These are phyloP conservation scores for Epichloe hybrida DNA, from an alignment of 2,329 filamentous ascomycete species.

Conservation along the genomic window DNA sequence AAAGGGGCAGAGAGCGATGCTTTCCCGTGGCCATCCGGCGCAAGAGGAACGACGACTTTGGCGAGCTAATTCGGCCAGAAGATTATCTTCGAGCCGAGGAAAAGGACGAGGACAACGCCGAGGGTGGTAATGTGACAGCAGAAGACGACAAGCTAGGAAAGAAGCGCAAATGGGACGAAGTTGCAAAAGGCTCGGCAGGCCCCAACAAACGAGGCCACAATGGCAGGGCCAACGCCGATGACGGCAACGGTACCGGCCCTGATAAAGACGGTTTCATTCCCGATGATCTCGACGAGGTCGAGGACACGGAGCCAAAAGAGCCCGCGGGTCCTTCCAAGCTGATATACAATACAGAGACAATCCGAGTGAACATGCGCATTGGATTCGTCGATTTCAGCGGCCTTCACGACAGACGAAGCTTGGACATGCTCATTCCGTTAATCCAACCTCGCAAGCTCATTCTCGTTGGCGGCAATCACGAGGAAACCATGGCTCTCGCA, in stretches of 20 bases:
- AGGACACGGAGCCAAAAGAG: constrained; percentile 39
- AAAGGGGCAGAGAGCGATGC: constrained; percentile 82
- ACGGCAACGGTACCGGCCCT: constrained; percentile 28
- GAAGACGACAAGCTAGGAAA: constrained; percentile 60
- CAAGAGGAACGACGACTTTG: constrained; percentile 78
- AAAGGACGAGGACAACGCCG: constrained; percentile 60
- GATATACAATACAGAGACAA: constrained; percentile 45
- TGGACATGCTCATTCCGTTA: constrained; percentile 88
- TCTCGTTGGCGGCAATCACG: constrained; percentile 65
- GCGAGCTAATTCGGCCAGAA: constrained; percentile 83
- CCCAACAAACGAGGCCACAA: constrained; percentile 47
- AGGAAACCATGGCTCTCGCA: constrained; percentile 68
- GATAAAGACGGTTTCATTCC: constrained; percentile 24
- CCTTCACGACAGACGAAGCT: constrained; percentile 80
- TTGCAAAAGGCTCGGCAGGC: constrained; percentile 21
- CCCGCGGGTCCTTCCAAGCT: constrained; percentile 61
- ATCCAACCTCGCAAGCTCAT: constrained; percentile 92
- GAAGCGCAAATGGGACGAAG: constrained; percentile 88
- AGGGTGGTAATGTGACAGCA: constrained; percentile 24
- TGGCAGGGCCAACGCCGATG: constrained; percentile 27
- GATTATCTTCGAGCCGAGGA: constrained; percentile 91
- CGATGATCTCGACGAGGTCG: constrained; percentile 46
- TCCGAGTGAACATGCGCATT: constrained; percentile 62
- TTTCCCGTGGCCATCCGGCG: constrained; percentile 77
- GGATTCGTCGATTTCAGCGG: constrained; percentile 87